Evolutionary conservation across 2,329 filamentous ascomycete genomes (phyloP), one percentile per base, ranked within the genome.

Genomic region (Talaromyces sp.): DNA sequence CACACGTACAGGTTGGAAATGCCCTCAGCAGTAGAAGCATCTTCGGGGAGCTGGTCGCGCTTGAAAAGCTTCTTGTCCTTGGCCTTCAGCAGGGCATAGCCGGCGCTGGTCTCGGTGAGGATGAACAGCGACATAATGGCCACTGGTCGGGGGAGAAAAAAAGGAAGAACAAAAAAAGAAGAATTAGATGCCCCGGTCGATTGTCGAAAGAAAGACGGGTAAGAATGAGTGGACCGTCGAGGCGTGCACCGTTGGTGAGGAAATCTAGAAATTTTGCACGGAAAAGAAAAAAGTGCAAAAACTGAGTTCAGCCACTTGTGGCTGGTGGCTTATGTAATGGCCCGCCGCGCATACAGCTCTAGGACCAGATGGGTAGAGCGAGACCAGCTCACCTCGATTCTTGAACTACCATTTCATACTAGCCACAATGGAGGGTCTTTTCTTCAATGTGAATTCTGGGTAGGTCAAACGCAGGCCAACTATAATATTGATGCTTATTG

Each of bases 1-100:
- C 29, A 52, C 50, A 83, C 89, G 81, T 81, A 93, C 88, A 96
- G 85, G 67, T 89, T 88, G 66, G 91, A 90, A 61, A 96, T 85
- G 67, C 89, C 89, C 75, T 97, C 91, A 32, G 91, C 86, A 55
- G 88, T 88, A 62, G 86, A 83, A 57, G 91, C 82, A 73, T 94
- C 86, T 59, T 85, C 82, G 49, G 84, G 82, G 59, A 96, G 77
- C 70, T 92, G 86, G 77, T 93, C 88, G 69, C 89, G 87, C 77
- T 96, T 94, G 62, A 99, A 82, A 55, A 97, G 84, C 82, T 97
- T 97, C 86, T 97, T 97, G 84, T 97, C 93, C 75, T 92, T 91
- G 67, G 93, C 89, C 83, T 99, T 97, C 81, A 99, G 91, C 75
- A 99, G 86, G 76, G 92, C 94, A 81, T 97, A 97, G 75, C 94